Evolutionary conservation across 2,329 filamentous ascomycete species (phyloP), one percentile per base, ranked within the genome.

Genomic region (Hypoxylon sp.): DNA sequence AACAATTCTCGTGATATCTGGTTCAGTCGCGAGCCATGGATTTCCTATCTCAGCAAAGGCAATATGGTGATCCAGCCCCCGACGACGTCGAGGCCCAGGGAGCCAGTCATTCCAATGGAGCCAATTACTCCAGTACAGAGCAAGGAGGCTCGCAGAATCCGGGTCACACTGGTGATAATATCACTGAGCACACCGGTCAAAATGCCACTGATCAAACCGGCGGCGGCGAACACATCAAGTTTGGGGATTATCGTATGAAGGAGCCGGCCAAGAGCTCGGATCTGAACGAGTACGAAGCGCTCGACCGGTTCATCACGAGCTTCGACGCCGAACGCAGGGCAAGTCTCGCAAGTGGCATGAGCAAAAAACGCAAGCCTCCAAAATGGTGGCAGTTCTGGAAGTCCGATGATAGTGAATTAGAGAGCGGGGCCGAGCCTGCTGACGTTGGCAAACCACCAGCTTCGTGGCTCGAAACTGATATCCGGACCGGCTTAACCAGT

Each of bases 401-500:
- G 73, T 77, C 78, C 5, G 73, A 74, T 56, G 79, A 79, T 13
- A 76, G 74, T 25, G 77, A 69, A 13, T 60, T 75, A 9, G 79
- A 80, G 49, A 77, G 74, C 28, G 79, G 74, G 49, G 79, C 80
- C 67, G 82, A 79, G 10, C 72, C 76, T 4, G 34, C 79, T 36
- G 77, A 79, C 17, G 79, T 77, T 56, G 82, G 83, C 67, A 84
- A 80, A 46, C 78, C 80, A 2, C 89, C 90, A 19, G 87, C 89
- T 4, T 87, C 90, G 10, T 91, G 87, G 88, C 82, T 91, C 70
- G 83, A 88, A 66, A 90, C 89, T 74, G 87, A 91, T 75, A 87
- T 91, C 78, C 85, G 85, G 74, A 75, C 83, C 60, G 90, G 90
- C 83, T 80, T 93, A 59, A 80, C 80, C 60, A 78, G 76, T 59